Conservation (phyloP, 2,329 filamentous ascomycete genomes). For the Clathrospora elynae region DNA sequence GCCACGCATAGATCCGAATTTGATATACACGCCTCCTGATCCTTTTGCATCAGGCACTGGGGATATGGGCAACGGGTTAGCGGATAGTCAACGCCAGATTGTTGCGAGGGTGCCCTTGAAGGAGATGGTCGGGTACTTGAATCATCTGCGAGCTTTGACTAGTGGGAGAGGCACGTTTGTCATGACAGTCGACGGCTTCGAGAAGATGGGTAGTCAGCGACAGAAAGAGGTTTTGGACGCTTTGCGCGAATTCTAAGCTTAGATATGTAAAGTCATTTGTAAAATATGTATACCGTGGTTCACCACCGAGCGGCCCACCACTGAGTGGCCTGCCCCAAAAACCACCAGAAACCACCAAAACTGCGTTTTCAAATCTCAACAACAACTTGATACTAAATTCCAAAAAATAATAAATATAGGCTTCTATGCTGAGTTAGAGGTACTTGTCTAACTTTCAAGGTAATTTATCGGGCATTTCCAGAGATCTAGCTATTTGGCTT, state of each 20-base stretch:
- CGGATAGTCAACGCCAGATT: constrained; percentile 61
- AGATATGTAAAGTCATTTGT: background rate
- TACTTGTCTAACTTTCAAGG: no score
- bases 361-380: no score
- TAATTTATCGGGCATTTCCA: no score
- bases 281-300: no score
- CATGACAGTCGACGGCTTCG: constrained; percentile 74
- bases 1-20: constrained; percentile 67
- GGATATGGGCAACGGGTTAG: constrained; percentile 21
- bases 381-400: no score
- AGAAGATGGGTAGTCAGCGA: constrained; percentile 66
- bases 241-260: constrained; percentile 35
- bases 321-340: no score
- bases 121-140: constrained; percentile 95
- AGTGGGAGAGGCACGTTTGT: constrained; percentile 80
- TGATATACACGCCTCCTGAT: constrained; percentile 86
- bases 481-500: no score
- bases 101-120: constrained; percentile 88
- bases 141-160: constrained; percentile 85
- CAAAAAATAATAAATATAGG: no score
- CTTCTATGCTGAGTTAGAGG: no score
- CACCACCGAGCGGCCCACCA: no score
- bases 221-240: constrained; percentile 60
- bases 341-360: no score
- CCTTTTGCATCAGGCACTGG: constrained; percentile 64